Evolutionary conservation across 1,139 yeast genomes (phyloP), one percentile per base, ranked within the genome.

Genomic region (Pichia cactophila): DNA sequence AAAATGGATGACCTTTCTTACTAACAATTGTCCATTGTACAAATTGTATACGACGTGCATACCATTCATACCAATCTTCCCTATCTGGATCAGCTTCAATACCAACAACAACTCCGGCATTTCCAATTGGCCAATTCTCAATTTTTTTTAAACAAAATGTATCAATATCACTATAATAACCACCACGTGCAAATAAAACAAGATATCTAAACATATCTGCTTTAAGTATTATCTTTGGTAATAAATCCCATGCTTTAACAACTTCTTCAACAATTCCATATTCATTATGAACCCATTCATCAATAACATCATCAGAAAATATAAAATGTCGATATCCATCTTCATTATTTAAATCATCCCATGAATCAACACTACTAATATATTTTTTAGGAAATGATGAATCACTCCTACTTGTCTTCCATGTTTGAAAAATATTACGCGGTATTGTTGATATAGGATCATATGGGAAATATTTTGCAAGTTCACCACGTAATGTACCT

Each of bases 371-470:
- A 52, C 66, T 65, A 47, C 57, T 48, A 41, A 58, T 64, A 57
- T 80, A 81, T 17, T 66, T 62, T 11, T 62, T 50, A 3, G 94
- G 86, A 56, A 83, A 79, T 1, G 70, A 65, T 7, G 68, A 69
- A 55, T 82, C 78, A 14, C 74, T 73, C 26, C 75, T 59, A 8
- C 77, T 78, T 12, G 78, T 81, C 67, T 89, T 90, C 97, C 97
- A 92, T 1, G 98, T 92, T 67, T 92, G 98, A 97, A 97, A 92
- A 43, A 92, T 80, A 52, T 76, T 75, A 53, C 81, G 83, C 3
- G 64, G 57, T 5, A 62, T 42, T 5, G 59, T 55, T 47, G 70
- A 67, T 20, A 66, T 54, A 2, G 80, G 72, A 51, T 83, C 83
- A 64, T 87, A 89, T 0, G 95, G 95, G 62, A 83, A 86, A 56